Base-by-base conservation (phyloP, 441 rosid genomes). In the Aleurites moluccanus region DNA sequence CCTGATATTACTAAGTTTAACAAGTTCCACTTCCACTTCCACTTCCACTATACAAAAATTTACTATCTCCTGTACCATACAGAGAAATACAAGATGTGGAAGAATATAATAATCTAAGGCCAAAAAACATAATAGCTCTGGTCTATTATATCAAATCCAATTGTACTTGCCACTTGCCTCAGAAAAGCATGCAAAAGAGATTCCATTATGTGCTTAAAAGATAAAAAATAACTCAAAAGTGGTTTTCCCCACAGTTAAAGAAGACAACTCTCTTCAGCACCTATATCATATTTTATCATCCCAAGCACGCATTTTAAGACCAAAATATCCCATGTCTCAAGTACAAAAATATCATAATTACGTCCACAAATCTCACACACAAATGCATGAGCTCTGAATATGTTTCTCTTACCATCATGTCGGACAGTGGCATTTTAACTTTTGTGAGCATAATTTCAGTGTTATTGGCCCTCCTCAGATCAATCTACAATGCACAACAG, bases 401-500 rank as follows among this genome's bases (percentile, higher is more conserved):
- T 75, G 45, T 60, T 73, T 50, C 83, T 80, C 91, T 88, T 86
- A 96, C 99, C 99, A 96, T 96, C 99, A 96, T 91, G 86, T 93
- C 97, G 73, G 98, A 80, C 70, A 96, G 92, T 18, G 97, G 97
- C 99, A 96, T 96, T 89, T 96, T 96, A 57, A 96, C 97, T 88
- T 96, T 96, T 55, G 99, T 96, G 75, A 96, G 99, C 99, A 93
- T 96, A 79, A 96, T 96, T 86, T 96, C 98, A 63, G 98, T 93
- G 88, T 96, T 96, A 81, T 96, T 88, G 77, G 99, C 98, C 87
- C 99, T 92, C 83, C 99, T 86, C 81, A 96, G 84, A 73, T 96
- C 99, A 81, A 96, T 75, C 99, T 96, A 82, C 77, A 90, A 74
- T 11, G 53, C 21, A 6, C 53, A 70, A 79, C 30, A 60, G 76